Base-by-base conservation (phyloP, 1,284 basidiomycete species). In the Anthracocystis panici-leucophaei region DNA sequence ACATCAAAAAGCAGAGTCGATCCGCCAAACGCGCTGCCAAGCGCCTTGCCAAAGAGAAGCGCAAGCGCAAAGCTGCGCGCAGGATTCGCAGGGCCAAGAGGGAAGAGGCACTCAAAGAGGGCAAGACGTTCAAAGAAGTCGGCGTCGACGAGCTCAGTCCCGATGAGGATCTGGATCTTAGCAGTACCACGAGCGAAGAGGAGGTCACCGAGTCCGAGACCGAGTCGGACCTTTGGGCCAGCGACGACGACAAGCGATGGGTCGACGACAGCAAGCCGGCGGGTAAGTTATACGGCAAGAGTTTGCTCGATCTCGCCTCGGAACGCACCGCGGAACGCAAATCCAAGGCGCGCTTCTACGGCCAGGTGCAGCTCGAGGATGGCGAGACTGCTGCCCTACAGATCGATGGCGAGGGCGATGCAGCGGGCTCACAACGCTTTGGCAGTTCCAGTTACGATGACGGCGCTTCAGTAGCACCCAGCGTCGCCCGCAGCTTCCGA, bases 281-380 rank as follows among this genome's bases (percentile, higher is more conserved):
- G 1, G 83, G 83, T 2, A 81, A 75, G 27, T 58, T 84, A 52
- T 84, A 78, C 46, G 83, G 83, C 41, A 82, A 80, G 71, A 83
- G 75, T 53, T 67, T 84, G 27, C 57, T 84, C 11, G 81, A 78
- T 42, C 45, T 81, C 9, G 82, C 80, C 5, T 52, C 67, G 2
- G 65, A 77, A 27, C 61, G 70, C 21, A 62, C 64, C 20, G n/a
- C 42, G 25, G 65, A 66, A 29, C 67, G 65, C 46, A 65, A 71
- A 35, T 65, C 68, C 21, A 76, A 77, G 25, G 65, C 64, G 6
- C 65, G 79, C 9, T 80, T 78, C 59, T 84, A 84, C 57, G 83
- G 83, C 1, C 82, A 84, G 52, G 71, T 65, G 12, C 64, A 79
- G 35, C 50, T 71, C n/a, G 71, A 82, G 54, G 78, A 69, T 11